phyloP scores from a whole-genome alignment of 2,329 filamentous ascomycete genomes.

The Phialophora macrospora region DNA sequence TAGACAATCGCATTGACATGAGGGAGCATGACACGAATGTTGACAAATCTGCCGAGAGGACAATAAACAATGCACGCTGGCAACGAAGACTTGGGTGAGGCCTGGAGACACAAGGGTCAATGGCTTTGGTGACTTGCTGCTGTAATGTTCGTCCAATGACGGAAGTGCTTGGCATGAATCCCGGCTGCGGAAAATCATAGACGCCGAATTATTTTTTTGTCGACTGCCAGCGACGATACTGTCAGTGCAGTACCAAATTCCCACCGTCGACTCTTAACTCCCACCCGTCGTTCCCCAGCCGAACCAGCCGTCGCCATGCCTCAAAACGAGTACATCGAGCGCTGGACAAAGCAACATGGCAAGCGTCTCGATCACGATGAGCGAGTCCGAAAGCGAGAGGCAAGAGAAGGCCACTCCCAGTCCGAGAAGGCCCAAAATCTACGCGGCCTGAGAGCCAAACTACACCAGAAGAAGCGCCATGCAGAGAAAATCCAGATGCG shows the following conservation, averaged over 20 bases:
- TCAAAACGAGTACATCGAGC: constrained; percentile 57
- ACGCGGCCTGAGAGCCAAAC: constrained; percentile 86
- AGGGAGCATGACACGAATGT: not conserved
- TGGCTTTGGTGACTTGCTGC: not conserved
- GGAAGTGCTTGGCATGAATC: not conserved
- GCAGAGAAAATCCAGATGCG: constrained; percentile 99
- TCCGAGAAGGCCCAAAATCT: constrained; percentile 92
- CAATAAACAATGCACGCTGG: not conserved
- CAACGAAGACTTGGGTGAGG: not conserved
- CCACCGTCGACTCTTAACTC: not conserved
- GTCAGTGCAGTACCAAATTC: not conserved
- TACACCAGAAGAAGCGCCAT: constrained; percentile 89
- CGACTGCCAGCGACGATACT: not conserved
- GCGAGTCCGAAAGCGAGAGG: constrained; percentile 80
- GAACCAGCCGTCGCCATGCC: constrained; percentile 28
- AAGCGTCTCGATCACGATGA: constrained; percentile 82
- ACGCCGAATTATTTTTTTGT: constrained; percentile 10
- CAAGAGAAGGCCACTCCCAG: constrained; percentile 85
- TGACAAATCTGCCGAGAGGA: not conserved
- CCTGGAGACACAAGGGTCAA: not conserved
- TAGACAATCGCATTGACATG: not conserved
- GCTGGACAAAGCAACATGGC: constrained; percentile 71
- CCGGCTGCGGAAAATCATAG: not conserved
- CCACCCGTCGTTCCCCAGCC: not conserved
- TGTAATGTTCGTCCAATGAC: not conserved